A percentile compares a stretch with the other conserved stretches of the same genome.
phyloP scores from a whole-genome alignment of 2,329 filamentous ascomycete genomes.

The Aspergillus persii region DNA sequence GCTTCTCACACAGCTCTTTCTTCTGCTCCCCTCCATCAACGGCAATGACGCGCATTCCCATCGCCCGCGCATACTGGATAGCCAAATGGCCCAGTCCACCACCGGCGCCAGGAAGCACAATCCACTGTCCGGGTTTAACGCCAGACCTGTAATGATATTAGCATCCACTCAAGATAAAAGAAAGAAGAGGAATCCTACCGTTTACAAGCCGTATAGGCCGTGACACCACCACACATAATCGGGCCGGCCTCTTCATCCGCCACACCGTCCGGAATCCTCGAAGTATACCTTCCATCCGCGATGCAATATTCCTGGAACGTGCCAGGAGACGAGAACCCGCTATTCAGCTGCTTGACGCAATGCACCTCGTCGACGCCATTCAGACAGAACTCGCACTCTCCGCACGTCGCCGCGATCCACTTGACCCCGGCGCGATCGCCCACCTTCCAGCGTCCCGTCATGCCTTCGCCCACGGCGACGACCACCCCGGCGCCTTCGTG shows the following conservation, averaged over 20 bases:
- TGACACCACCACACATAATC: constrained; percentile 23
- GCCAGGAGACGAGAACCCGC: constrained; percentile 17
- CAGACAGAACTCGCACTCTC: constrained; percentile 19
- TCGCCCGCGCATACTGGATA: constrained; percentile 84
- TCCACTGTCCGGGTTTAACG: constrained; percentile 21
- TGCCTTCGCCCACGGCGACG: constrained; percentile 32
- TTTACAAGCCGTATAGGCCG: constrained; percentile 22
- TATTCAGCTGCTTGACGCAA: constrained; percentile 15
- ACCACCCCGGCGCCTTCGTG: constrained; percentile 49
- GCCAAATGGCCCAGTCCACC: constrained; percentile 73
- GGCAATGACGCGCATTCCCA: constrained; percentile 77
- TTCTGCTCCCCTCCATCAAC: constrained; percentile 85
- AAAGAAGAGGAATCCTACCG: not conserved
- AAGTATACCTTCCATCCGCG: constrained; percentile 15
- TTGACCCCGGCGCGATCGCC: constrained; percentile 24
- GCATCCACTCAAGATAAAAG: too few species aligned
- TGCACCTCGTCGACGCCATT: constrained; percentile 16
- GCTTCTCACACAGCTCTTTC: constrained; percentile 59
- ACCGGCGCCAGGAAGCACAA: constrained; percentile 31
- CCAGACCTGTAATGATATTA: not conserved
- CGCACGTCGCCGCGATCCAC: constrained; percentile 20
- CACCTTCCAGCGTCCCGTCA: constrained; percentile 16
- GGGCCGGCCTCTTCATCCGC: constrained; percentile 18
- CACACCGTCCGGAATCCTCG: constrained; percentile 19
- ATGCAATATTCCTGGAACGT: constrained; percentile 22